Evolutionary conservation across 2,329 filamentous ascomycete genomes (phyloP).

Genomic region (Verticillium klebahnii): DNA sequence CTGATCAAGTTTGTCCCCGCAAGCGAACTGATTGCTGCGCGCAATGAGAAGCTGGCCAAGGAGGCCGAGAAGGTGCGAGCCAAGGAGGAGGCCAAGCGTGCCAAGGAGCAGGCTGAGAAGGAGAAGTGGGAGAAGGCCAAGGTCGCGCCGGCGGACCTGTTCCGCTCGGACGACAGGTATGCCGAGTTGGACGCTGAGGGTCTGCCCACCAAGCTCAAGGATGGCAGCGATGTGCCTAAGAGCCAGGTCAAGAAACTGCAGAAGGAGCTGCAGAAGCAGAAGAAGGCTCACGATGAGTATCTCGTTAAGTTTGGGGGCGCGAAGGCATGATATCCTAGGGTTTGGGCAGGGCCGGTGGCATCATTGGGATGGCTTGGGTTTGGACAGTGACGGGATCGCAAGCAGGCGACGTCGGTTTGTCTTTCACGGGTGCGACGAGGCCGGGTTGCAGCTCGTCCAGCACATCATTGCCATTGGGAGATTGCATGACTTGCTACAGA

Average conservation of each 20-base stretch:
- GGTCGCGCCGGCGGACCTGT: conserved; percentile 50
- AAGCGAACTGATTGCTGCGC: conserved; percentile 50
- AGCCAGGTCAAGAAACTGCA: conserved; percentile 73
- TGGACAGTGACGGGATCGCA: too few relatives aligned
- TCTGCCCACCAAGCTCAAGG: conserved; percentile 69
- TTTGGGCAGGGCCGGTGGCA: neutral
- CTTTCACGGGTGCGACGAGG: too few relatives aligned
- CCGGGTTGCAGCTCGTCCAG: too few relatives aligned
- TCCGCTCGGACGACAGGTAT: conserved; percentile 54
- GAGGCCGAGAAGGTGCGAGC: conserved; percentile 55
- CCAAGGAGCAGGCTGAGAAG: conserved; percentile 43
- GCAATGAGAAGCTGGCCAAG: conserved; percentile 54
- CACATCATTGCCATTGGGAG: too few relatives aligned
- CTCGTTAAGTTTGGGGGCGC: conserved; percentile 9
- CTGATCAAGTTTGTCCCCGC: conserved; percentile 65
- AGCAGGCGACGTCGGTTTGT: too few relatives aligned
- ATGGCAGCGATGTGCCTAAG: conserved; percentile 74
- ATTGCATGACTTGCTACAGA: too few relatives aligned
- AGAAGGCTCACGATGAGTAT: conserved; percentile 72
- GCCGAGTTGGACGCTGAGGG: conserved; percentile 80
- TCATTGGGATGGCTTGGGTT: too few relatives aligned
- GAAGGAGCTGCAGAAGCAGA: conserved; percentile 89
- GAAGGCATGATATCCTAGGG: conserved; percentile 5
- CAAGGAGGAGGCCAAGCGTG: conserved; percentile 51
- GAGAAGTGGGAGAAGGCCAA: conserved; percentile 56